These are phyloP conservation scores for Phycomyces blakesleeanus DNA, from an alignment of 192 early-diverging fungal genomes.

Conservation along the genomic window DNA sequence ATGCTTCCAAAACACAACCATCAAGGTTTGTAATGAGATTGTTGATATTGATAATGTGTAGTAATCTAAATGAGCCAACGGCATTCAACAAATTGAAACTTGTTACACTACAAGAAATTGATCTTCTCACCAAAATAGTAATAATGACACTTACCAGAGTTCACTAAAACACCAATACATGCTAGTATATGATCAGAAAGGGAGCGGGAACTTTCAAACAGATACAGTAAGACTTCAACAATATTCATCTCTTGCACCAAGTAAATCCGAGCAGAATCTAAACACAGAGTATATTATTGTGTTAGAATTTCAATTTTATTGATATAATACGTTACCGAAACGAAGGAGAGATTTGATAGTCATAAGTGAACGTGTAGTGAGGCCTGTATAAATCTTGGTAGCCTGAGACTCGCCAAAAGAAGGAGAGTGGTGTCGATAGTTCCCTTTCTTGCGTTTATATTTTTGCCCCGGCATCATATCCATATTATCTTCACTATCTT, in stretches of 20 bases:
- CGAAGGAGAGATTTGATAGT: constrained; percentile 9
- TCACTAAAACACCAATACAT: constrained; percentile 21
- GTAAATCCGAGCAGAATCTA: constrained; percentile 18
- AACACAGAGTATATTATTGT: background rate
- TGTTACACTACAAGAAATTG: no score
- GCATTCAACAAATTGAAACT: no score
- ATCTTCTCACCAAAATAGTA: no score
- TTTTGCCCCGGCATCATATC: no score
- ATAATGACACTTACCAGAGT: constrained; percentile 19
- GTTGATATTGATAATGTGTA: background rate
- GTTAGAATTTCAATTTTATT: background rate
- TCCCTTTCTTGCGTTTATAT: no score
- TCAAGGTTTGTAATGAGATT: background rate
- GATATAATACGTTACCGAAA: background rate
- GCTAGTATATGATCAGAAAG: constrained; percentile 19
- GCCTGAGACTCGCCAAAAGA: no score
- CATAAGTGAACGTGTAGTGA: no score
- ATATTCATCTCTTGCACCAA: constrained; percentile 23
- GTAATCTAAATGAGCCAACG: background rate
- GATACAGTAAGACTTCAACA: constrained; percentile 21
- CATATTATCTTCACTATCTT: no score
- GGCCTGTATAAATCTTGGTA: no score
- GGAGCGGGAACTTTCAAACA: constrained; percentile 18
- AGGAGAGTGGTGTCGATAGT: no score
- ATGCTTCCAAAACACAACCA: background rate